Conservation (phyloP, 768 basidiomycete species). For the Lactarius indigo region DNA sequence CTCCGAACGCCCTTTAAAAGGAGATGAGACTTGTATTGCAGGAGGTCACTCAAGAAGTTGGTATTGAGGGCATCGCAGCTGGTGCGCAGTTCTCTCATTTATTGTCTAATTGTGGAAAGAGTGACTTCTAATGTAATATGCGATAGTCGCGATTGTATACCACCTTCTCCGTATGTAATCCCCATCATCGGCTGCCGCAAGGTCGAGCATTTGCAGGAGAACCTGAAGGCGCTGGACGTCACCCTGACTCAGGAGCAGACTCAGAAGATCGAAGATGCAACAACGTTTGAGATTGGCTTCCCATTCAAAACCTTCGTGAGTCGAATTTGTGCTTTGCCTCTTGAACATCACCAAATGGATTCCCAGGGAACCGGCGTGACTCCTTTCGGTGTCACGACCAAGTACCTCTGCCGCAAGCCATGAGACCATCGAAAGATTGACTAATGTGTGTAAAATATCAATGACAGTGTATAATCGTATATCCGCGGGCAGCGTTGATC, state of each 20-base stretch:
- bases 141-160: slow-evolving; percentile 49
- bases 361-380: background rate
- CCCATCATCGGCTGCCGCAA: slow-evolving; percentile 52
- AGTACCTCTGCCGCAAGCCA: background rate
- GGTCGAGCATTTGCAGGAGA: slow-evolving; percentile 47
- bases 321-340: background rate
- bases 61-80: slow-evolving; percentile 44
- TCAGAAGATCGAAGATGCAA: slow-evolving; percentile 39
- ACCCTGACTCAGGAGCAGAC: slow-evolving; percentile 41
- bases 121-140: background rate
- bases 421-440: background rate
- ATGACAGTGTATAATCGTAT: background rate
- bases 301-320: slow-evolving; percentile 24
- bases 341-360: background rate
- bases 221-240: slow-evolving; percentile 49
- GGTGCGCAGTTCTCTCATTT: slow-evolving; percentile 32
- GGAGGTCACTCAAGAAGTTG: slow-evolving; percentile 49
- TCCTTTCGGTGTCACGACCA: background rate
- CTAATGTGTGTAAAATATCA: background rate
- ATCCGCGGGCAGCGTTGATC: background rate
- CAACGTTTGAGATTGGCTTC: slow-evolving; percentile 43
- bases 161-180: slow-evolving; percentile 49
- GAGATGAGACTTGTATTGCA: slow-evolving; percentile 30
- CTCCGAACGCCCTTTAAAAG: slow-evolving; percentile 16
- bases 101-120: background rate